A percentile compares a stretch with the other conserved stretches of the same genome.
phyloP scores from a whole-genome alignment of 169 alveolate genomes.

The Plasmodium reichenowi region DNA sequence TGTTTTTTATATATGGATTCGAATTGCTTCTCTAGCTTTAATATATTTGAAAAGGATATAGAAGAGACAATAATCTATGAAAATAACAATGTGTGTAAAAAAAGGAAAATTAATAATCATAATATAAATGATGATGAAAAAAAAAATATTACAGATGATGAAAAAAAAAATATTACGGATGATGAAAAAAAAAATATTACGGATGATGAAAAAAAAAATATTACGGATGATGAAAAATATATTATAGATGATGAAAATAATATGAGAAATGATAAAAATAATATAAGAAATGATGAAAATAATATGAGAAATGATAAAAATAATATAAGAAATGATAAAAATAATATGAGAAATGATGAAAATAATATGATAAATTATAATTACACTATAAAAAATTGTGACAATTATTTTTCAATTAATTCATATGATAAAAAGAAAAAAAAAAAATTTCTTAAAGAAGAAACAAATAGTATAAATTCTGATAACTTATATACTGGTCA shows the following conservation, averaged over 20 bases:
- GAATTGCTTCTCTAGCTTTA: conserved; percentile 43
- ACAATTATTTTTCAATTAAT: too few species aligned
- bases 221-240: background rate
- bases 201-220: background rate
- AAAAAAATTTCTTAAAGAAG: conserved; percentile 14
- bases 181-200: conserved; percentile 2
- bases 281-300: background rate
- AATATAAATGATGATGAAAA: background rate
- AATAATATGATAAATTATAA: too few species aligned
- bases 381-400: too few species aligned
- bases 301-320: background rate
- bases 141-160: background rate
- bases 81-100: too few species aligned
- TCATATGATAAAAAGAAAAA: background rate
- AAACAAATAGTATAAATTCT: conserved; percentile 46
- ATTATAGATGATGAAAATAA: too few species aligned
- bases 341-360: background rate
- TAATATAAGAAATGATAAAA: background rate
- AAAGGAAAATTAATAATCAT: background rate
- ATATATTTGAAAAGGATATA: conserved; percentile 3
- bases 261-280: background rate
- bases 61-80: background rate
- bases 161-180: background rate
- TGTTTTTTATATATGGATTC: conserved; percentile 65
- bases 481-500: conserved; percentile 53